Evolutionary conservation across 257 asterid genomes (phyloP).

Genomic region (Petunia secreta): DNA sequence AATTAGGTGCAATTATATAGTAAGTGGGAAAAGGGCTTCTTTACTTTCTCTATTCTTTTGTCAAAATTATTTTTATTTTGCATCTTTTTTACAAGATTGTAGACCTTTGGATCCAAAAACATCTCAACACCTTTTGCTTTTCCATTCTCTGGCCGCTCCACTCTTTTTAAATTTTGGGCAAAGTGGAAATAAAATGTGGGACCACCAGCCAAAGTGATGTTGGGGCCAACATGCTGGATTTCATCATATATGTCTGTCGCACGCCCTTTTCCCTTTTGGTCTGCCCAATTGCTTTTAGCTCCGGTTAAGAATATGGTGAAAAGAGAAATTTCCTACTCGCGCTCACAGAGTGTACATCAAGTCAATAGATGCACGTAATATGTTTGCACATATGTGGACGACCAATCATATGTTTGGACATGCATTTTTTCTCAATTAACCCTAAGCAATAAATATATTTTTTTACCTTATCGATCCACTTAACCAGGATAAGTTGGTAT

Average conservation of each 20-base stretch:
- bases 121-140: constrained; percentile 44
- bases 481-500: no score
- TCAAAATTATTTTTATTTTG: background rate
- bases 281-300: constrained; percentile 38
- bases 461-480: no score
- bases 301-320: no score
- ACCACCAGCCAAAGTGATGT: constrained; percentile 35
- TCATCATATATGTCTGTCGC: constrained; percentile 63
- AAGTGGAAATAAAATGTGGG: constrained; percentile 39
- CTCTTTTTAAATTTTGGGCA: constrained; percentile 37
- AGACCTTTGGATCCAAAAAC: constrained; percentile 59
- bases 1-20: no score
- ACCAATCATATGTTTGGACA: no score
- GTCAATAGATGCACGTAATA: no score
- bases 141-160: constrained; percentile 43
- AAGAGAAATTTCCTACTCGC: no score
- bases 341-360: no score
- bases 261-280: constrained; percentile 32
- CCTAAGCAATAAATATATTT: no score
- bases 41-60: background rate
- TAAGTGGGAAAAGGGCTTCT: background rate
- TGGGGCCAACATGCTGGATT: constrained; percentile 51
- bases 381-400: no score
- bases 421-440: no score
- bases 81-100: background rate